Conservation (phyloP, 352 stramenopile species). For the Phytopythium litorale region DNA sequence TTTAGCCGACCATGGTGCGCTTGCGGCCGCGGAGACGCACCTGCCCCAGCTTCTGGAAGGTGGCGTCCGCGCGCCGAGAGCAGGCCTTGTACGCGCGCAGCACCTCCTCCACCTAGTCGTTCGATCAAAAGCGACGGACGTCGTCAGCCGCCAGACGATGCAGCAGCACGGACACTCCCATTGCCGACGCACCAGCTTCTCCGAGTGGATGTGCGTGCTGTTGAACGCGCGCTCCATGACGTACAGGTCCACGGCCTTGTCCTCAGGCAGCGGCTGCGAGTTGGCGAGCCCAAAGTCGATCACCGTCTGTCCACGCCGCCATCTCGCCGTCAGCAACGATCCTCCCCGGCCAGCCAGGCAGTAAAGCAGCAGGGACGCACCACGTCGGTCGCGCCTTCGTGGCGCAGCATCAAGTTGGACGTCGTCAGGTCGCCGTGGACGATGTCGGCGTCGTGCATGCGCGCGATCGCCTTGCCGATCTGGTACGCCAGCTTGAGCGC, state of each 20-base stretch:
- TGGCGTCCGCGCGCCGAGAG: constrained; percentile 65
- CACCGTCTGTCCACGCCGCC: constrained; percentile 42
- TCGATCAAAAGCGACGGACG: not conserved
- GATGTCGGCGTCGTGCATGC: constrained; percentile 91
- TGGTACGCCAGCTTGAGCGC: constrained; percentile 72
- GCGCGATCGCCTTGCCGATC: constrained; percentile 87
- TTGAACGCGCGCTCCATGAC: constrained; percentile 92
- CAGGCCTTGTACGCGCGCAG: constrained; percentile 85
- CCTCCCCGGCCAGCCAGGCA: not conserved
- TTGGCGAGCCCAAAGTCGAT: constrained; percentile 87
- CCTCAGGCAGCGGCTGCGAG: constrained; percentile 80
- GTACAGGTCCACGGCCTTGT: constrained; percentile 93
- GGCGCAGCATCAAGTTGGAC: constrained; percentile 92
- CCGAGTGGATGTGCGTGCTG: constrained; percentile 86
- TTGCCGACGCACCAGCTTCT: constrained; percentile 52
- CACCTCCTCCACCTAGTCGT: constrained; percentile 65
- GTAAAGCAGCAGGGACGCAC: constrained; percentile 26
- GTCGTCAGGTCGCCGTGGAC: constrained; percentile 94
- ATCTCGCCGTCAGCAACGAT: constrained; percentile 7
- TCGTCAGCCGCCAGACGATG: no score
- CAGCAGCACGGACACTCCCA: no score
- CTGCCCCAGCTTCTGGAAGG: constrained; percentile 85
- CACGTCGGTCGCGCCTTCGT: constrained; percentile 54
- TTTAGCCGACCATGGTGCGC: constrained; percentile 89
- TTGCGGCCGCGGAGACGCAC: constrained; percentile 88